These are phyloP conservation scores for Penicillium decumbens DNA, from an alignment of 2,329 filamentous ascomycete genomes.

Conservation along the genomic window DNA sequence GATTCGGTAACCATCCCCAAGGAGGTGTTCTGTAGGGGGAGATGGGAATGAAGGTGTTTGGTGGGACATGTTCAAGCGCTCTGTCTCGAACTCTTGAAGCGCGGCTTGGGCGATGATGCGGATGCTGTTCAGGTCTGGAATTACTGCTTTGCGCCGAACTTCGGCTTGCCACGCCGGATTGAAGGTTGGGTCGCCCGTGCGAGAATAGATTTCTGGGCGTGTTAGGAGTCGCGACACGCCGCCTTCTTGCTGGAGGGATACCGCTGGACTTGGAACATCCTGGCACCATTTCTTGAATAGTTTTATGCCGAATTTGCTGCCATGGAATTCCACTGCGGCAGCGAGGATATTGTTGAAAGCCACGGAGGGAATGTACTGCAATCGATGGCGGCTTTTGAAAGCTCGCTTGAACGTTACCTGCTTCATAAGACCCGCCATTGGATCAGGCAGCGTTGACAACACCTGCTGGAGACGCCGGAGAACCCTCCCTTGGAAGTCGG, in stretches of 20 bases:
- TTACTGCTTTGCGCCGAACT: slow-evolving; percentile 25
- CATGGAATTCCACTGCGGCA: slow-evolving; percentile 50
- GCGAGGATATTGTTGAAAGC: slow-evolving; percentile 53
- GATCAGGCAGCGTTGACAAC: slow-evolving; percentile 31
- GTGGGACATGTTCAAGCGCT: background rate
- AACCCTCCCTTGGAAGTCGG: slow-evolving; percentile 27
- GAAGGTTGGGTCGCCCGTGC: slow-evolving; percentile 25
- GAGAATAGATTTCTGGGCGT: slow-evolving; percentile 19
- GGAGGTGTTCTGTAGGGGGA: background rate
- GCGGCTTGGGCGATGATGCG: slow-evolving; percentile 37
- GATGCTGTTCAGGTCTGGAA: slow-evolving; percentile 35
- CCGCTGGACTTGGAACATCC: slow-evolving; percentile 23
- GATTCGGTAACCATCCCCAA: background rate
- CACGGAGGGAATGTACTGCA: slow-evolving; percentile 31
- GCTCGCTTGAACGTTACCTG: slow-evolving; percentile 15
- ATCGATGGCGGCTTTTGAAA: slow-evolving; percentile 13
- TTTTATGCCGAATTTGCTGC: slow-evolving; percentile 45
- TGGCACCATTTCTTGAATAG: slow-evolving; percentile 49
- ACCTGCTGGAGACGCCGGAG: slow-evolving; percentile 30
- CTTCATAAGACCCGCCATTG: slow-evolving; percentile 27
- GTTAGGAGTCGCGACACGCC: slow-evolving; percentile 28
- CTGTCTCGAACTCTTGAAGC: slow-evolving; percentile 24
- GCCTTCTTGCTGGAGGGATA: slow-evolving; percentile 22
- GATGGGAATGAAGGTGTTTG: background rate
- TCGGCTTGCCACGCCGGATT: slow-evolving; percentile 24